phyloP scores from a whole-genome alignment of 1,284 basidiomycete genomes.

The Puccinia triticina region DNA sequence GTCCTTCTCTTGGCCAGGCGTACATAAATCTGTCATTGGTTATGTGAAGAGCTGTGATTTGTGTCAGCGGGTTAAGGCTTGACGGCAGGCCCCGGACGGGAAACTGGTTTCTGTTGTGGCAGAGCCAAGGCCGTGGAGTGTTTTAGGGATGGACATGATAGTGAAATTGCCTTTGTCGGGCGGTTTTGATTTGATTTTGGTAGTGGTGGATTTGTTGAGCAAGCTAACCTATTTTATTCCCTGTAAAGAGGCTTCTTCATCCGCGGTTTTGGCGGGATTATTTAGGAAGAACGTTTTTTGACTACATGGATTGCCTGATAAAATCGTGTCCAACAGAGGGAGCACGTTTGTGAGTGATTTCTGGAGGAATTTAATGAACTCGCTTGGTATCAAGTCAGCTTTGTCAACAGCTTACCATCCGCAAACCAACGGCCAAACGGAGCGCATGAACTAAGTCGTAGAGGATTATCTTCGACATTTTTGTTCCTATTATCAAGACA shows the following conservation, averaged over 20 bases:
- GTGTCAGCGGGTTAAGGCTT: no score
- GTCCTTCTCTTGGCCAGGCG: constrained; percentile 21
- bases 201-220: background rate
- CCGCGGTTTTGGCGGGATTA: no score
- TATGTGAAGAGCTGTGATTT: constrained; percentile 56
- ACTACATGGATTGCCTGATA: constrained; percentile 14
- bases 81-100: constrained; percentile 60
- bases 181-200: background rate
- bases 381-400: background rate
- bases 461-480: no score
- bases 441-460: no score
- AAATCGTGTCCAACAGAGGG: constrained; percentile 1
- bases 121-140: no score
- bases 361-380: background rate
- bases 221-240: background rate
- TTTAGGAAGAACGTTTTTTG: no score
- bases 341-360: constrained; percentile 5
- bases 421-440: no score
- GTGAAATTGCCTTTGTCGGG: no score
- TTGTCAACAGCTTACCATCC: constrained; percentile 5
- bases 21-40: background rate
- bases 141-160: no score
- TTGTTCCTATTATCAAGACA: no score
- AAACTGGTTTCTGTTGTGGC: background rate
- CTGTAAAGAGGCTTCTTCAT: no score